Percentiles rank a stretch among this genome's conserved stretches.
These are phyloP conservation scores for Claviceps monticola DNA, from an alignment of 2,329 filamentous ascomycete species.

Conservation along the genomic window DNA sequence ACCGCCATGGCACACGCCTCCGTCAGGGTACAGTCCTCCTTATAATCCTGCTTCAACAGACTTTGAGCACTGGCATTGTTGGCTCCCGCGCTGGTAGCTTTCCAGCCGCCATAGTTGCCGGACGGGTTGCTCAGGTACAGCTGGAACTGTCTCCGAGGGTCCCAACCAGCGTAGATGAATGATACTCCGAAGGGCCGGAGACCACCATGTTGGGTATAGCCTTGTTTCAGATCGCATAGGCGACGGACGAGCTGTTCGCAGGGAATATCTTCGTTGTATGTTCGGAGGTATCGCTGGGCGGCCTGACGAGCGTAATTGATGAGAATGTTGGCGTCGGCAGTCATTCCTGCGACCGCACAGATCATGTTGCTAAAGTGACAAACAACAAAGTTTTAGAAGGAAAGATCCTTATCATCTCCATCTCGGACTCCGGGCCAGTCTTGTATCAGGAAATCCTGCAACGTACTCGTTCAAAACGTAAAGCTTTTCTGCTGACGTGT, in stretches of 20 bases:
- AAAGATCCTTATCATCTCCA: not conserved
- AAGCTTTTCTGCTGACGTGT: constrained; percentile 98
- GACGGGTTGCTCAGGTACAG: constrained; percentile 98
- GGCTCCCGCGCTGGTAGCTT: constrained; percentile 92
- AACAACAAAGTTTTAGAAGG: not conserved
- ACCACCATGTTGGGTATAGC: constrained; percentile 97
- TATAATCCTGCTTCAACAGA: constrained; percentile 97
- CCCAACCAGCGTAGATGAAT: constrained; percentile 98
- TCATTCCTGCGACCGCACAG: constrained; percentile 97
- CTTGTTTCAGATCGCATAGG: constrained; percentile 96
- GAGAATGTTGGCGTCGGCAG: constrained; percentile 97
- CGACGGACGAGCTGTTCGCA: constrained; percentile 96
- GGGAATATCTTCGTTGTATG: constrained; percentile 99
- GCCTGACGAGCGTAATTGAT: constrained; percentile 99
- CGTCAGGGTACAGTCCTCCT: constrained; percentile 91
- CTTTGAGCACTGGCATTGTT: constrained; percentile 98
- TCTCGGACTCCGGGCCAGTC: not conserved
- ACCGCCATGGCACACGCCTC: constrained; percentile 96
- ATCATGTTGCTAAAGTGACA: constrained; percentile 78
- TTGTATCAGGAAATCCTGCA: too few species aligned
- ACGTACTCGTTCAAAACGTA: constrained; percentile 96
- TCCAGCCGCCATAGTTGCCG: constrained; percentile 98
- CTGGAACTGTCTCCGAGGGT: constrained; percentile 92
- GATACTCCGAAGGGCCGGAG: constrained; percentile 95
- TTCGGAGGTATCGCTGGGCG: constrained; percentile 93